Evolutionary conservation across 2,329 filamentous ascomycete species (phyloP).

Genomic region (Lecanicillium sp.): DNA sequence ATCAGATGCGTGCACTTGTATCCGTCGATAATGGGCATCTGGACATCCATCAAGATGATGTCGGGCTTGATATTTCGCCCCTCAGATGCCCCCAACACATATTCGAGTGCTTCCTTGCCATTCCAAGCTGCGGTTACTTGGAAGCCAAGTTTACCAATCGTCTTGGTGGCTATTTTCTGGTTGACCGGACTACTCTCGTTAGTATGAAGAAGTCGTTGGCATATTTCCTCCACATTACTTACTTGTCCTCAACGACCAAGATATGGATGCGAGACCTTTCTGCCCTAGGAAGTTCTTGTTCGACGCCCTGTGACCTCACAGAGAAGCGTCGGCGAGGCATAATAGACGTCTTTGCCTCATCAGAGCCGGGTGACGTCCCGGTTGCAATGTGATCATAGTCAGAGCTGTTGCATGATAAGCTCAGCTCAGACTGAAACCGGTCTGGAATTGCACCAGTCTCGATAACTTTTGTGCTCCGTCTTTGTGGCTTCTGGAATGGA

Average conservation of each 20-base stretch:
- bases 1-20: constrained; percentile 70
- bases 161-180: constrained; percentile 68
- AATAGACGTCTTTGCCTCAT: constrained; percentile 15
- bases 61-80: constrained; percentile 52
- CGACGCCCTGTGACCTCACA: constrained; percentile 26
- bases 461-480: constrained; percentile 40
- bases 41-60: constrained; percentile 72
- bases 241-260: constrained; percentile 74
- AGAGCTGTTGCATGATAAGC: constrained; percentile 59
- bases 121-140: constrained; percentile 66
- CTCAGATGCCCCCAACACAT: constrained; percentile 48
- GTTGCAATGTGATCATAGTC: constrained; percentile 43
- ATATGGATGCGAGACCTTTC: constrained; percentile 59
- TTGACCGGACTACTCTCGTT: constrained; percentile 46
- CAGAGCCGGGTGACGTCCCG: constrained; percentile 28
- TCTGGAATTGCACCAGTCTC: constrained; percentile 59
- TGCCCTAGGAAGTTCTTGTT: constrained; percentile 40
- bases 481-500: constrained; percentile 64
- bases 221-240: constrained; percentile 27
- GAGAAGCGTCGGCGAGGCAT: constrained; percentile 23
- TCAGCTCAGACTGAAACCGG: constrained; percentile 54
- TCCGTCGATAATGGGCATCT: constrained; percentile 70
- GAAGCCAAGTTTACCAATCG: constrained; percentile 66
- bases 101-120: constrained; percentile 70
- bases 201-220: constrained; percentile 12